Conservation (phyloP, 2,329 filamentous ascomycete species). For the Penicillium brevicompactum region DNA sequence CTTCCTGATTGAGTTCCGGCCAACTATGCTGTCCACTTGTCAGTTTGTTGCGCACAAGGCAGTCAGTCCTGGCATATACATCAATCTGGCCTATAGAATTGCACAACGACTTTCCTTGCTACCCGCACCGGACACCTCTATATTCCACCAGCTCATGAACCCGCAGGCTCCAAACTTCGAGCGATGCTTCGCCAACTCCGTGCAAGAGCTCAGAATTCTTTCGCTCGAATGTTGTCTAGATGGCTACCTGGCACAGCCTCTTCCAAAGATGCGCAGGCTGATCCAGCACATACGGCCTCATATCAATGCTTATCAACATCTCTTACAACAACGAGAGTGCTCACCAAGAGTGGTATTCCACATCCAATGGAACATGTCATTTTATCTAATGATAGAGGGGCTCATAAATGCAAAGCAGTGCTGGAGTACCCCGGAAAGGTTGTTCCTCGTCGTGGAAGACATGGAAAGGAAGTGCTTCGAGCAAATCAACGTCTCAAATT, state of each 20-base stretch:
- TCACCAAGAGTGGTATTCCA: conserved; percentile 16
- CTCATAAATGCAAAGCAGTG: conserved; percentile 12
- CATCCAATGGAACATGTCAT: conserved; percentile 10
- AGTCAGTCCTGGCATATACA: conserved; percentile 14
- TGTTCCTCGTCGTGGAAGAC: too few species aligned
- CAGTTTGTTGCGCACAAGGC: conserved; percentile 10
- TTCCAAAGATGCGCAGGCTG: too few species aligned
- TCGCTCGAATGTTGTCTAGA: too few species aligned
- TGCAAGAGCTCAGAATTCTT: not conserved
- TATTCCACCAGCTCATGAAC: too few species aligned
- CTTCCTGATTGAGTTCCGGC: conserved; percentile 14
- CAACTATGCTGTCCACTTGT: conserved; percentile 13
- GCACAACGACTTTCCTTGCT: conserved; percentile 5
- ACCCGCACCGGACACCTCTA: not conserved
- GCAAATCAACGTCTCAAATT: too few species aligned
- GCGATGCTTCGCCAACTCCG: conserved; percentile 1
- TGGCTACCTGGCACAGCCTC: too few species aligned
- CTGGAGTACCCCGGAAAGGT: conserved; percentile 10
- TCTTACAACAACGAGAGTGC: conserved; percentile 12
- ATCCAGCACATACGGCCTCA: too few species aligned
- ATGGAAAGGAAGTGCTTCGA: too few species aligned
- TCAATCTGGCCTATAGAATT: conserved; percentile 14
- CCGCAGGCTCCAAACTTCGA: conserved; percentile 3
- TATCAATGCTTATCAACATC: not conserved
- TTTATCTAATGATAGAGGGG: conserved; percentile 11